phyloP scores from a whole-genome alignment of 805 yeast genomes.

The Hanseniaspora lachancei region DNA sequence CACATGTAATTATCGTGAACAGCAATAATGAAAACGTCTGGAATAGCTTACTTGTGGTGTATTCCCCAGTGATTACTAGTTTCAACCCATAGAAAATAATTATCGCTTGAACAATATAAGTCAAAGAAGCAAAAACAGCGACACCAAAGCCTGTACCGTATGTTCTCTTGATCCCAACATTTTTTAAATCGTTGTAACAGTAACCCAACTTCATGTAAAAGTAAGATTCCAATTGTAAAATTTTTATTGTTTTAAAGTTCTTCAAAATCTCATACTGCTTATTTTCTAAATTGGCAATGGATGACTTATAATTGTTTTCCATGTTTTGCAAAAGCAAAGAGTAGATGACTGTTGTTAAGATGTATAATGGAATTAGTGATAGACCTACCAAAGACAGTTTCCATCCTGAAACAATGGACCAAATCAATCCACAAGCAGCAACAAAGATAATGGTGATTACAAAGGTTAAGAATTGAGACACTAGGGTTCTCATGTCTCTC shows the following conservation, averaged over 20 bases:
- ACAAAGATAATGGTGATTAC: conserved; percentile 41
- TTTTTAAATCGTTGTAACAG: conserved; percentile 21
- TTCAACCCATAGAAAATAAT: conserved; percentile 68
- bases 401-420: conserved; percentile 81
- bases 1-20: conserved; percentile 57
- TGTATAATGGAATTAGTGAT: conserved; percentile 55
- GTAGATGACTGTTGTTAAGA: conserved; percentile 39
- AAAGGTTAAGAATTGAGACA: conserved; percentile 49
- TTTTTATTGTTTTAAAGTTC: conserved; percentile 52
- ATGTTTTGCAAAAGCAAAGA: conserved; percentile 37
- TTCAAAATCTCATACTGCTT: conserved; percentile 38
- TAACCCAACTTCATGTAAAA: conserved; percentile 26
- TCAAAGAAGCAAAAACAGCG: conserved; percentile 41
- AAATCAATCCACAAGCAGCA: conserved; percentile 47
- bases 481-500: conserved; percentile 56
- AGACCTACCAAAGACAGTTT: conserved; percentile 71
- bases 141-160: conserved; percentile 53
- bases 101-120: conserved; percentile 53
- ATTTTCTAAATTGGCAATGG: conserved; percentile 43
- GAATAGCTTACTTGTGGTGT: conserved; percentile 45
- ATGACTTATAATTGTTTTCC: conserved; percentile 49
- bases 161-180: conserved; percentile 39
- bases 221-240: conserved; percentile 38
- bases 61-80: conserved; percentile 48
- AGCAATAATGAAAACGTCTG: conserved; percentile 59